These are phyloP conservation scores for Sarcodon aspratus DNA, from an alignment of 768 basidiomycete species.

Conservation along the genomic window DNA sequence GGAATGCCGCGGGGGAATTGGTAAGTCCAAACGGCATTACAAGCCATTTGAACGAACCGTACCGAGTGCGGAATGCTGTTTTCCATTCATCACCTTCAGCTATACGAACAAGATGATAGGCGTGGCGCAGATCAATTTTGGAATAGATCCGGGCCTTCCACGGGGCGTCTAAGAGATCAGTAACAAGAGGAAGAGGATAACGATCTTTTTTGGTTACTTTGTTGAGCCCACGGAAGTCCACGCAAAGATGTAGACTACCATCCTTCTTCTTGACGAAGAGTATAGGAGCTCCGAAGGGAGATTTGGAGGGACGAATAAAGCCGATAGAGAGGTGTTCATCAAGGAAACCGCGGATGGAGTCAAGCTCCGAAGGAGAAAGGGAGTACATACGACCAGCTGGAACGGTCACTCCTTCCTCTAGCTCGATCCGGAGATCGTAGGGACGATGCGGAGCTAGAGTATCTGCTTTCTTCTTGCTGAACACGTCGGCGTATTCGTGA, in stretches of 20 bases:
- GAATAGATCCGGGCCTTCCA: slow-evolving; percentile 17
- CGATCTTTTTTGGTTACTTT: slow-evolving; percentile 20
- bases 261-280: slow-evolving; percentile 17
- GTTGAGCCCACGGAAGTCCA: slow-evolving; percentile 20
- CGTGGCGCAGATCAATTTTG: slow-evolving; percentile 27
- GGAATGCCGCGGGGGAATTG: slow-evolving; percentile 10
- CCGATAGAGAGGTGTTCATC: slow-evolving; percentile 1
- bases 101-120: slow-evolving; percentile 30
- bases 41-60: slow-evolving; percentile 22
- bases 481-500: slow-evolving; percentile 8
- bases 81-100: slow-evolving; percentile 25
- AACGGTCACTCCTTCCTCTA: slow-evolving; percentile 16
- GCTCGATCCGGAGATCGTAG: slow-evolving; percentile 25
- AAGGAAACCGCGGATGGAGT: slow-evolving; percentile 22
- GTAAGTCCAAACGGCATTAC: slow-evolving; percentile 23
- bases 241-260: slow-evolving; percentile 12
- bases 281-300: slow-evolving; percentile 10
- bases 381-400: slow-evolving; percentile 22
- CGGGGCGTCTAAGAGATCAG: slow-evolving; percentile 18
- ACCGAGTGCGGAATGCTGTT: slow-evolving; percentile 25
- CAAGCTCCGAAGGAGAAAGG: slow-evolving; percentile 19
- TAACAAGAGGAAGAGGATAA: slow-evolving; percentile 22
- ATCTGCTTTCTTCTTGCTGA: slow-evolving; percentile 12
- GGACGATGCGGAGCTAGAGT: slow-evolving; percentile 20
- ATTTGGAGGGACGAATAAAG: slow-evolving; percentile 2